A percentile compares a stretch with the other conserved stretches of the same genome.
These are phyloP conservation scores for Ceratocystis destructans DNA, from an alignment of 2,329 filamentous ascomycete genomes.

Conservation along the genomic window DNA sequence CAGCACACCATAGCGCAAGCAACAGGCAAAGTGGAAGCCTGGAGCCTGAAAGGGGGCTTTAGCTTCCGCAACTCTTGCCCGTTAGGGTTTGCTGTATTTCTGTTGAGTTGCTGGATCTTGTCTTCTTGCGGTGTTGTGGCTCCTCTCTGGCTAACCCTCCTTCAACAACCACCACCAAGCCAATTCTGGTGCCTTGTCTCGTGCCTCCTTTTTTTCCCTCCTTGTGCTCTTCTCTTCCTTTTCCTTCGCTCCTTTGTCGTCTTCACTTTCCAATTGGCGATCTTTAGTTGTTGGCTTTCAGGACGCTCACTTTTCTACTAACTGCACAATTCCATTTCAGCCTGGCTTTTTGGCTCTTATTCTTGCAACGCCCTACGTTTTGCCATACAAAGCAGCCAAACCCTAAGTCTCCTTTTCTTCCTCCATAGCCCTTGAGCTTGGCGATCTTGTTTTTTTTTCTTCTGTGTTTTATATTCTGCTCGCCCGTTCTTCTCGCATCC, in stretches of 20 bases:
- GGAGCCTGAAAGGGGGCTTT: not conserved
- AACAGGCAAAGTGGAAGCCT: not conserved
- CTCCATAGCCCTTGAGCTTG: not conserved
- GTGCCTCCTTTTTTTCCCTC: not conserved
- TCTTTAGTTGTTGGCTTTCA: not conserved
- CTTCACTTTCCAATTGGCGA: not conserved
- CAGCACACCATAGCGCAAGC: not conserved
- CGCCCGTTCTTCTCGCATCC: not conserved
- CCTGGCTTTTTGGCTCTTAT: not conserved
- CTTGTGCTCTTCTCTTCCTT: not conserved
- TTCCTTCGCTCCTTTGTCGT: not conserved
- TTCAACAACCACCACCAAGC: not conserved
- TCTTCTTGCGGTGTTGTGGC: not conserved
- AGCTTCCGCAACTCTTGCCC: not conserved
- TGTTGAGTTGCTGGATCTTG: not conserved
- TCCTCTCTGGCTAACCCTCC: no score
- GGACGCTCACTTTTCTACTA: not conserved
- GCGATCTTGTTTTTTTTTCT: not conserved
- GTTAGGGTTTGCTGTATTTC: not conserved
- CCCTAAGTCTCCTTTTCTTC: constrained; percentile 1
- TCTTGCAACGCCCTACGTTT: not conserved
- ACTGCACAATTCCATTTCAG: not conserved
- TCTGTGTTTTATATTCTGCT: not conserved
- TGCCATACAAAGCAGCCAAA: not conserved
- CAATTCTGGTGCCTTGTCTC: constrained; percentile 4